Evolutionary conservation across 139 green algal genomes (phyloP).

Genomic region (Chlorella vulgaris): DNA sequence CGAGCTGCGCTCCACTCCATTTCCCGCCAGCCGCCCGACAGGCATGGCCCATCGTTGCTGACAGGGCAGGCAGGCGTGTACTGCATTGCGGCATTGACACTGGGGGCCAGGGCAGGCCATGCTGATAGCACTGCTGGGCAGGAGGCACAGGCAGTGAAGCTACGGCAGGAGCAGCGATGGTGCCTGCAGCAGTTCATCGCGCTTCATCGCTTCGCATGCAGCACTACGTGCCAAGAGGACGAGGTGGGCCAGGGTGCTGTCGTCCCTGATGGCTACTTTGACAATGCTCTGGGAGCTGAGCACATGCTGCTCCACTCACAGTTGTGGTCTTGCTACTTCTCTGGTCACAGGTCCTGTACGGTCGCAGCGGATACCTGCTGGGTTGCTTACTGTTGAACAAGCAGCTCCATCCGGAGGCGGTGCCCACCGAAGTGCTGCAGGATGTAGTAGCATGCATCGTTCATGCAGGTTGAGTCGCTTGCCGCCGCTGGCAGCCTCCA

Average conservation of each 20-base stretch:
- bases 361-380: constrained; percentile 5
- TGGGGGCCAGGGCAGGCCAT: neutral
- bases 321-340: too few relatives aligned
- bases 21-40: neutral
- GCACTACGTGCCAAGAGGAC: constrained; percentile 5
- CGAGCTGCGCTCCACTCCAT: neutral
- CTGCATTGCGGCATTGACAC: constrained; percentile 1
- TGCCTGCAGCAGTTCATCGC: constrained; percentile 14
- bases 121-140: neutral
- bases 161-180: neutral
- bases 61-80: constrained; percentile 28
- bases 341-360: neutral
- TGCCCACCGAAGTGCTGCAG: neutral
- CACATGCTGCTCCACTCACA: too few relatives aligned
- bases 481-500: too few relatives aligned
- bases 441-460: constrained; percentile 11
- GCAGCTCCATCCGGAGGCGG: neutral
- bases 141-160: neutral
- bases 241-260: neutral
- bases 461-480: constrained; percentile 11
- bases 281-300: neutral
- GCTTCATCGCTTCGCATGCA: constrained; percentile 9
- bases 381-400: constrained; percentile 26
- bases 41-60: constrained; percentile 18
- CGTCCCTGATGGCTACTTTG: neutral